phyloP scores from a whole-genome alignment of 345 rosid species.

The Punica granatum region DNA sequence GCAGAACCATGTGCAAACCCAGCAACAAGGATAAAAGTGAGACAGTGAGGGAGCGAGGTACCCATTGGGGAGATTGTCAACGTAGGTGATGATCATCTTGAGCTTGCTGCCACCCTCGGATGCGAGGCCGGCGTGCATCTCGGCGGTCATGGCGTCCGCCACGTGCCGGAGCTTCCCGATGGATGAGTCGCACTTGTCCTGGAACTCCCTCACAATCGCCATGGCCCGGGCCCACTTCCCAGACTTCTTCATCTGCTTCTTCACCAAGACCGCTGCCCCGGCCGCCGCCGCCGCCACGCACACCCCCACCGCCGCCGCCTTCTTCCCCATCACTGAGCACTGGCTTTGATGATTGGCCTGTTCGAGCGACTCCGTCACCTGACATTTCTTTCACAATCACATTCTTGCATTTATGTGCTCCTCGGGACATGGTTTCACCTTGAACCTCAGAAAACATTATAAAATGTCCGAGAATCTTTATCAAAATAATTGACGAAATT shows the following conservation, averaged over 20 bases:
- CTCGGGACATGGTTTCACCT: no score
- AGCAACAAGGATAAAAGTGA: not conserved
- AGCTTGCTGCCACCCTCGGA: constrained; percentile 93
- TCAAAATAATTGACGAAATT: no score
- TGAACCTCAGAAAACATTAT: no score
- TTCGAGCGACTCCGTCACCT: no score
- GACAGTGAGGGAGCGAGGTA: constrained; percentile 8
- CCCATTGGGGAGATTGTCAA: constrained; percentile 94
- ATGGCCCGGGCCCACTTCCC: constrained; percentile 53
- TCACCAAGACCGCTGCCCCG: constrained; percentile 50
- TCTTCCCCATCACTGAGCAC: constrained; percentile 15
- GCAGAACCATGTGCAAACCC: no score
- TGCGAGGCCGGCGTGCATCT: constrained; percentile 92
- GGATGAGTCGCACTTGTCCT: constrained; percentile 71
- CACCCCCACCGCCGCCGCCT: constrained; percentile 15
- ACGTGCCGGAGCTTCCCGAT: constrained; percentile 56
- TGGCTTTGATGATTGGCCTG: no score
- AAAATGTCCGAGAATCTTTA: no score
- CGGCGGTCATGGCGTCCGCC: constrained; percentile 83
- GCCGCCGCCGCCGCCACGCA: constrained; percentile 36
- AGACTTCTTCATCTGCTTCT: constrained; percentile 37
- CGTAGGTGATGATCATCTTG: constrained; percentile 90
- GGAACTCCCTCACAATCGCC: constrained; percentile 57
- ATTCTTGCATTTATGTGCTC: no score
- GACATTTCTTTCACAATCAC: no score